These are phyloP conservation scores for Rhizopogon vulgaris DNA, from an alignment of 768 basidiomycete species.

Conservation along the genomic window DNA sequence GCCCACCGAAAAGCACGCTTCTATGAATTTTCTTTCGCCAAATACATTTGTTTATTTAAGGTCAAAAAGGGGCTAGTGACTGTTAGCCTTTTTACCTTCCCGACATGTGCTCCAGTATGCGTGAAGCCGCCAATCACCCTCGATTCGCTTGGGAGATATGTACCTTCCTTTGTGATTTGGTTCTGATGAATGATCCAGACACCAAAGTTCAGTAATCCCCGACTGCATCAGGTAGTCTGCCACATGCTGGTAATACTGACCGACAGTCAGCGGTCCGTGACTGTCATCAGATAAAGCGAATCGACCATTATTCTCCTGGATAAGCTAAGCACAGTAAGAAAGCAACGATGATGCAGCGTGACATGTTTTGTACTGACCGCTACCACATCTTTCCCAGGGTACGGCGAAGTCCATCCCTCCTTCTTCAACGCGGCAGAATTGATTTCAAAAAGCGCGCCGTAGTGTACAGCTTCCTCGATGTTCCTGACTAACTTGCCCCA, in stretches of 20 bases:
- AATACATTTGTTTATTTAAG: not conserved
- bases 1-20: not conserved
- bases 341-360: constrained; percentile 1
- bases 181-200: constrained; percentile 36
- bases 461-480: constrained; percentile 59
- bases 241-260: constrained; percentile 72
- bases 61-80: not conserved
- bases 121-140: constrained; percentile 53
- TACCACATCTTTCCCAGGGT: constrained; percentile 76
- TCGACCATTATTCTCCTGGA: constrained; percentile 61
- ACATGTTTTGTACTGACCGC: constrained; percentile 42
- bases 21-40: not conserved
- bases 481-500: constrained; percentile 71
- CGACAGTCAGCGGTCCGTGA: constrained; percentile 85
- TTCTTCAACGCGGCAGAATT: constrained; percentile 93
- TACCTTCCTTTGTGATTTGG: constrained; percentile 43
- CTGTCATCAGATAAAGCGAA: constrained; percentile 94
- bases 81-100: constrained; percentile 8
- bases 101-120: constrained; percentile 43
- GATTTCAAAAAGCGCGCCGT: constrained; percentile 90
- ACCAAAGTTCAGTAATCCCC: constrained; percentile 65
- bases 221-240: constrained; percentile 55
- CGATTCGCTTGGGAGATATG: constrained; percentile 37
- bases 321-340: constrained; percentile 43
- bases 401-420: constrained; percentile 70